Percentiles rank a stretch among this genome's conserved stretches.
These are phyloP conservation scores for Colletotrichum melonis DNA, from an alignment of 2,329 filamentous ascomycete species.

Conservation along the genomic window DNA sequence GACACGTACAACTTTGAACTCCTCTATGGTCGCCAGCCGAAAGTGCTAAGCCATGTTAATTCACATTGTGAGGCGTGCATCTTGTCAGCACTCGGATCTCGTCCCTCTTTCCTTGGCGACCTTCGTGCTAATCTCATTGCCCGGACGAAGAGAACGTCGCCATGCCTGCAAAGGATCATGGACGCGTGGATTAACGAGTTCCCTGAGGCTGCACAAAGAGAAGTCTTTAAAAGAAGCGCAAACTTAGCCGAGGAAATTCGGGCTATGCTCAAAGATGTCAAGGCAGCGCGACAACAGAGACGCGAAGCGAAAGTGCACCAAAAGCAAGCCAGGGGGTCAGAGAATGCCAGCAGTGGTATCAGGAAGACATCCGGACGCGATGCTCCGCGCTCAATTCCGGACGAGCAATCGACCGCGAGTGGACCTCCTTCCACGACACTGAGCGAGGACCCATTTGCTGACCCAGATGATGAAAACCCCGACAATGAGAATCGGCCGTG, in stretches of 20 bases:
- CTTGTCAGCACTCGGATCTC: slow-evolving; percentile 59
- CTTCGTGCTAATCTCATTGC: slow-evolving; percentile 56
- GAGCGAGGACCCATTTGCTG: neutral
- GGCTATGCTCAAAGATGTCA: slow-evolving; percentile 17
- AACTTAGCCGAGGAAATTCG: slow-evolving; percentile 19
- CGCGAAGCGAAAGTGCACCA: neutral
- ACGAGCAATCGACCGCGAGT: neutral
- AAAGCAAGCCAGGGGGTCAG: neutral
- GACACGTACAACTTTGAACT: slow-evolving; percentile 46
- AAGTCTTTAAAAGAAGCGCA: slow-evolving; percentile 16
- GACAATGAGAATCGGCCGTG: neutral
- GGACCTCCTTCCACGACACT: neutral
- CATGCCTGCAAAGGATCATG: slow-evolving; percentile 53
- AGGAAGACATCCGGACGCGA: neutral
- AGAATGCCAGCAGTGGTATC: neutral
- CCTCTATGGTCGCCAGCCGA: slow-evolving; percentile 46
- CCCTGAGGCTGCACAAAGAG: slow-evolving; percentile 21
- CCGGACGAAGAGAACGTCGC: slow-evolving; percentile 45
- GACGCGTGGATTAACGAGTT: slow-evolving; percentile 57
- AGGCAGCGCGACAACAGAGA: slow-evolving; percentile 29
- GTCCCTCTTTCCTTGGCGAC: slow-evolving; percentile 54
- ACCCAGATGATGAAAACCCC: neutral
- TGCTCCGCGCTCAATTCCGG: neutral
- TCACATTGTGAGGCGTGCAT: slow-evolving; percentile 65
- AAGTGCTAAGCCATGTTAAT: slow-evolving; percentile 41